Conservation (phyloP, 345 rosid genomes). For the Salix udensis region DNA sequence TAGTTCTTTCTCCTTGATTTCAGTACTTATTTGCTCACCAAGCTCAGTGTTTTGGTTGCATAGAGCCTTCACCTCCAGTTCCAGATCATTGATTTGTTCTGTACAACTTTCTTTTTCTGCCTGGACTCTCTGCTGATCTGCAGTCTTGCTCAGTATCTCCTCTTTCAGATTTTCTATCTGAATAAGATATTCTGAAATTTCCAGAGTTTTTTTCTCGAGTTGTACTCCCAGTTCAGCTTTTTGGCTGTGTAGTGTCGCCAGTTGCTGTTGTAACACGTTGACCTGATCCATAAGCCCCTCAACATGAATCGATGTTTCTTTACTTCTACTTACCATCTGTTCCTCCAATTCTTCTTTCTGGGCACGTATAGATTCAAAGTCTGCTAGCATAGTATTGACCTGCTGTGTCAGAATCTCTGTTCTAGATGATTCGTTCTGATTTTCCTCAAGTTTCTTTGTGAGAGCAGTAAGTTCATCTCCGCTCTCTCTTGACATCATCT, state of each 20-base stretch:
- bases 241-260: slow-evolving; percentile 47
- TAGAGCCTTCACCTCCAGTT: slow-evolving; percentile 21
- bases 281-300: slow-evolving; percentile 51
- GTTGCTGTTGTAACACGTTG: slow-evolving; percentile 41
- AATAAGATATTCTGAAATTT: slow-evolving; percentile 44
- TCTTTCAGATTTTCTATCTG: slow-evolving; percentile 29
- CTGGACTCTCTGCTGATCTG: slow-evolving; percentile 20
- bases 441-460: slow-evolving; percentile 50
- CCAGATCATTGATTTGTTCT: slow-evolving; percentile 24
- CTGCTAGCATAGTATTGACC: slow-evolving; percentile 37
- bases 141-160: slow-evolving; percentile 18
- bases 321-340: slow-evolving; percentile 38
- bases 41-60: slow-evolving; percentile 21
- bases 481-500: slow-evolving; percentile 39
- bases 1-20: slow-evolving; percentile 13
- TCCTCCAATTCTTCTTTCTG: slow-evolving; percentile 67
- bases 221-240: slow-evolving; percentile 52
- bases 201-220: slow-evolving; percentile 48
- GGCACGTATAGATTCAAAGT: slow-evolving; percentile 34
- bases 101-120: slow-evolving; percentile 26
- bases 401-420: slow-evolving; percentile 52
- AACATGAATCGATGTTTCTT: slow-evolving; percentile 51
- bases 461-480: slow-evolving; percentile 47
- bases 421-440: slow-evolving; percentile 47
- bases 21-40: slow-evolving; percentile 23